phyloP scores from a whole-genome alignment of 805 yeast species.

The Teunomyces lycoperdinae region DNA sequence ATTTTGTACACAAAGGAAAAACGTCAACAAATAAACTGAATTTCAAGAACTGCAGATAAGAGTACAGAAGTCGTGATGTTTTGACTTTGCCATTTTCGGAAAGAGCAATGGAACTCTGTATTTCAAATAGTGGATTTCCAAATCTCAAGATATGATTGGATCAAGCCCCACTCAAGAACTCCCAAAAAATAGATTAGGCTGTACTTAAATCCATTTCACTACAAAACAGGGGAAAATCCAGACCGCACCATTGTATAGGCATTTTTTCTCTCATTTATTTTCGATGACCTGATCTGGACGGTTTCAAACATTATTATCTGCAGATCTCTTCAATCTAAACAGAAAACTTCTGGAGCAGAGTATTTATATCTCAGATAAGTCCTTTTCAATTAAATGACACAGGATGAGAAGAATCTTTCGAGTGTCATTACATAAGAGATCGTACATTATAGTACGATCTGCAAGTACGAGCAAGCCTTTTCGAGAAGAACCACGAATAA shows the following conservation, averaged over 20 bases:
- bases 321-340: background rate
- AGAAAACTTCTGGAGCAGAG: background rate
- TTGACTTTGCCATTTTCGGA: conserved; percentile 4
- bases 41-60: background rate
- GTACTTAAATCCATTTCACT: background rate
- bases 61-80: background rate
- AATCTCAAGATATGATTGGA: background rate
- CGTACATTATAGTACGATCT: background rate
- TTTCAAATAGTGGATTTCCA: background rate
- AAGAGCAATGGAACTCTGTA: background rate
- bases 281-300: conserved; percentile 2
- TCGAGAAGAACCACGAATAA: conserved; percentile 47
- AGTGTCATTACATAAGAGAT: background rate
- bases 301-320: background rate
- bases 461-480: background rate
- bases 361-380: background rate
- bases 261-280: background rate
- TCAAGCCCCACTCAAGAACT: background rate
- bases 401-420: conserved; percentile 1
- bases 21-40: background rate
- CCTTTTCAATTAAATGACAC: background rate
- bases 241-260: background rate
- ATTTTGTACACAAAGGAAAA: conserved; percentile 3
- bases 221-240: background rate
- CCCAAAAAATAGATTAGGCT: background rate